A percentile compares a stretch with the other conserved stretches of the same genome.
phyloP scores from a whole-genome alignment of 1,284 basidiomycete species.

The Malassezia vespertilionis region DNA sequence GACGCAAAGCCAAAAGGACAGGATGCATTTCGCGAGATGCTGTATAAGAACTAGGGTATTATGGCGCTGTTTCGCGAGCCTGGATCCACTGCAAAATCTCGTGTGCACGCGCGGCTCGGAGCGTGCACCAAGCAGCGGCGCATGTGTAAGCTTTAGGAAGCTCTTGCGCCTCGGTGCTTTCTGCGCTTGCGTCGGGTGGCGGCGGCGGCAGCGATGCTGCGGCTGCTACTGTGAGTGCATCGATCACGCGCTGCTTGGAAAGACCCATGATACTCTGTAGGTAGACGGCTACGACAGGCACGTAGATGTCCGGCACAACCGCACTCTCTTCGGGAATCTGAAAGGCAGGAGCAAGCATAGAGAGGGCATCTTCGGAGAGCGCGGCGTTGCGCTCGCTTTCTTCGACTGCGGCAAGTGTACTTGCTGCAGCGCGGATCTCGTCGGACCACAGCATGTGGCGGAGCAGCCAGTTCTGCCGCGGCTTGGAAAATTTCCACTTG shows the following conservation, averaged over 20 bases:
- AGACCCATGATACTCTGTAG: constrained; percentile 13
- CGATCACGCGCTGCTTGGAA: constrained; percentile 9
- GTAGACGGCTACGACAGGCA: constrained; percentile 12
- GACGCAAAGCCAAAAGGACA: constrained; percentile 17
- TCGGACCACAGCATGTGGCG: constrained; percentile 16
- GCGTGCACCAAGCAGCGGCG: background rate
- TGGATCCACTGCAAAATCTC: constrained; percentile 8
- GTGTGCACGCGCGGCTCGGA: constrained; percentile 6
- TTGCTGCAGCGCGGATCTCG: background rate
- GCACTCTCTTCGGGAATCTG: constrained; percentile 9
- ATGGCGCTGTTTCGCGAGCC: background rate
- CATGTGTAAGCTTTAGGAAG: background rate
- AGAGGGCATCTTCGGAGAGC: background rate
- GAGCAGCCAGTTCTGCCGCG: constrained; percentile 19
- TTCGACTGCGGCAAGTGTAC: background rate
- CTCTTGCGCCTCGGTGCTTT: background rate
- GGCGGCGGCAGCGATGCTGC: background rate
- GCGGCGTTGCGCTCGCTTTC: background rate
- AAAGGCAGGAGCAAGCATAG: background rate
- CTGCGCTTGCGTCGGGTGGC: background rate
- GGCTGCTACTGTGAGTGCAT: background rate
- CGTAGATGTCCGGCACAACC: constrained; percentile 11
- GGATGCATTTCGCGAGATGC: constrained; percentile 27
- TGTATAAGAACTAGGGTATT: constrained; percentile 11
- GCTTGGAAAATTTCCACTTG: constrained; percentile 23